Conservation (phyloP, 129 eudicot species). For the Artemisia tridentata region DNA sequence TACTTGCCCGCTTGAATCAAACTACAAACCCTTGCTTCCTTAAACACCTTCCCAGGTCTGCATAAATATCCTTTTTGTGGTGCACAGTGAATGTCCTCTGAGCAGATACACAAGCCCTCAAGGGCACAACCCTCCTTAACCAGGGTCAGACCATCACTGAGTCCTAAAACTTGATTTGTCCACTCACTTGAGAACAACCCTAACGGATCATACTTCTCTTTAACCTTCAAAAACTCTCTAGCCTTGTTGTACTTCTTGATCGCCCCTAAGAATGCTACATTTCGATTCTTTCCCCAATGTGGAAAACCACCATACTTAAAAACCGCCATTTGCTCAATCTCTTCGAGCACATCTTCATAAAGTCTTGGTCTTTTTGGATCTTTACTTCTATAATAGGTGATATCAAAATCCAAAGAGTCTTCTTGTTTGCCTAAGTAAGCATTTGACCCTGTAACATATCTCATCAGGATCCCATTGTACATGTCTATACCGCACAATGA, state of each 20-base stretch:
- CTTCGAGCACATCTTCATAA: slow-evolving; percentile 64
- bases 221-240: slow-evolving; percentile 46
- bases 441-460: slow-evolving; percentile 55
- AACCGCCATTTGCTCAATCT: slow-evolving; percentile 70
- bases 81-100: slow-evolving; percentile 77
- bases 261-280: slow-evolving; percentile 61
- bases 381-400: slow-evolving; percentile 72
- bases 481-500: slow-evolving; percentile 59
- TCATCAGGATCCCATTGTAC: slow-evolving; percentile 71
- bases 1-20: slow-evolving; percentile 11
- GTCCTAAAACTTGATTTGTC: slow-evolving; percentile 79
- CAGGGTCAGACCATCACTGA: slow-evolving; percentile 42
- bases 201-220: slow-evolving; percentile 57
- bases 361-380: slow-evolving; percentile 66
- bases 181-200: slow-evolving; percentile 77
- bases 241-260: slow-evolving; percentile 49
- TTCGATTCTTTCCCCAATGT: slow-evolving; percentile 91
- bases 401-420: slow-evolving; percentile 71
- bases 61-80: slow-evolving; percentile 71
- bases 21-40: slow-evolving; percentile 73
- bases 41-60: slow-evolving; percentile 52
- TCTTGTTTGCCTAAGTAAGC: slow-evolving; percentile 78
- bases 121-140: slow-evolving; percentile 72
- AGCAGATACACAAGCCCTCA: slow-evolving; percentile 81
- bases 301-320: slow-evolving; percentile 76